Conservation (phyloP, 495 filamentous ascomycete genomes). For the Xylaria palmicola region DNA sequence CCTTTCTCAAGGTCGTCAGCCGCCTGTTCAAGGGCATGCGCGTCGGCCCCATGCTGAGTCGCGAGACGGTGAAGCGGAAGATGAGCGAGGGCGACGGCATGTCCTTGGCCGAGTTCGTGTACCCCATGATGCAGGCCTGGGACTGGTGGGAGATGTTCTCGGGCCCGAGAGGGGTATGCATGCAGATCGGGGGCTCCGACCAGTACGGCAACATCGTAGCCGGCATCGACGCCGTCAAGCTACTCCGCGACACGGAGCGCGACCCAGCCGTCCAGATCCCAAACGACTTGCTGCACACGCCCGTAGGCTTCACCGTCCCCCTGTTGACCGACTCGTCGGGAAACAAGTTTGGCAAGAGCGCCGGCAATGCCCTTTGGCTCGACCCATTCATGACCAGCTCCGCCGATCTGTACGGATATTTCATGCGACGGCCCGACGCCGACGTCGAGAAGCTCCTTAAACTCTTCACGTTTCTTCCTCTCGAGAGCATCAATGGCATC, state of each 20-base stretch:
- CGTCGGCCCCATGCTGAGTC: conserved; percentile 79
- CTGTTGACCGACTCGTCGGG: conserved; percentile 82
- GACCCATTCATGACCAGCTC: conserved; percentile 73
- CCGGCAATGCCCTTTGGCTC: conserved; percentile 93
- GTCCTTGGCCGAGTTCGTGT: conserved; percentile 90
- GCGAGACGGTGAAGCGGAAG: conserved; percentile 85
- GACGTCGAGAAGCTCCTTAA: conserved; percentile 78
- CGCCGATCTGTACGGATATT: conserved; percentile 87
- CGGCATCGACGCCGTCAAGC: conserved; percentile 80
- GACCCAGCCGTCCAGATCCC: conserved; percentile 30
- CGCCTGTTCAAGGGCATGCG: conserved; percentile 69
- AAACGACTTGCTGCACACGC: conserved; percentile 34
- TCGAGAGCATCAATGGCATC: conserved; percentile 58
- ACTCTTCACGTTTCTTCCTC: conserved; percentile 85
- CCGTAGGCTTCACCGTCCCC: conserved; percentile 86
- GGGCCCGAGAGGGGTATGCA: conserved; percentile 56
- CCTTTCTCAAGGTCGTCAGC: conserved; percentile 69
- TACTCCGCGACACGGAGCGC: conserved; percentile 58
- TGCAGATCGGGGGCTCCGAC: conserved; percentile 92
- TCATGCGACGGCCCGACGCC: conserved; percentile 77
- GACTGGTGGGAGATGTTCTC: conserved; percentile 86
- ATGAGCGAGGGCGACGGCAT: conserved; percentile 82
- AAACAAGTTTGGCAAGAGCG: conserved; percentile 91
- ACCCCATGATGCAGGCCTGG: conserved; percentile 93
- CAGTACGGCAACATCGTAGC: conserved; percentile 96